phyloP scores from a whole-genome alignment of 2,329 filamentous ascomycete genomes.

The Paraphoma chrysanthemicola region DNA sequence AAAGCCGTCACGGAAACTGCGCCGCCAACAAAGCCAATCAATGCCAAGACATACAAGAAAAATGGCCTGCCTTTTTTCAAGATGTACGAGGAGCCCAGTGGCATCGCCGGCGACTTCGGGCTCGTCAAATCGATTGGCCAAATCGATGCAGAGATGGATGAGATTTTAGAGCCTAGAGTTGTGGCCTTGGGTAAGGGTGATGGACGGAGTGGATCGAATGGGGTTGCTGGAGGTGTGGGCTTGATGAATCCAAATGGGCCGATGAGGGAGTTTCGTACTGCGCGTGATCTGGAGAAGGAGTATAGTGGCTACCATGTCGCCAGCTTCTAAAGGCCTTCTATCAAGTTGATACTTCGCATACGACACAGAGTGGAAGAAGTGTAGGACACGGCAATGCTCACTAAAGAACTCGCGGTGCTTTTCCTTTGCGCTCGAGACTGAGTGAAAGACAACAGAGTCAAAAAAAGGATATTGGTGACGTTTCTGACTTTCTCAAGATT shows the following conservation, averaged over 20 bases:
- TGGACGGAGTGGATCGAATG: background rate
- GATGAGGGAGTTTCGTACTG: conserved; percentile 19
- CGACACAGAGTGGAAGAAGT: too few relatives aligned
- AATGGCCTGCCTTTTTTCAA: conserved; percentile 49
- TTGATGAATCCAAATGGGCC: conserved; percentile 23
- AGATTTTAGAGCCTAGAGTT: conserved; percentile 12
- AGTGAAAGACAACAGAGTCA: too few relatives aligned
- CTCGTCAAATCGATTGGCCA: conserved; percentile 34
- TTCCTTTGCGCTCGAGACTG: too few relatives aligned
- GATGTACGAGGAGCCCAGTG: conserved; percentile 36
- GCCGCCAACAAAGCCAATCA: conserved; percentile 46
- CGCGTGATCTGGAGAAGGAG: conserved; percentile 22
- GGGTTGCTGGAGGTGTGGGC: background rate
- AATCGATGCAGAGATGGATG: conserved; percentile 21
- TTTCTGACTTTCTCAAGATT: too few relatives aligned
- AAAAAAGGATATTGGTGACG: too few relatives aligned
- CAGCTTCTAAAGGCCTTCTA: background rate
- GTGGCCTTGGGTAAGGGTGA: background rate
- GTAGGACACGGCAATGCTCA: too few relatives aligned
- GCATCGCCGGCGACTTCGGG: conserved; percentile 34
- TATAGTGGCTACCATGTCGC: conserved; percentile 9
- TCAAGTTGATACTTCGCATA: too few relatives aligned
- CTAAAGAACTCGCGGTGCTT: too few relatives aligned
- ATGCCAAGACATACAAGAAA: conserved; percentile 41
- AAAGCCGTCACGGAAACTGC: conserved; percentile 44